phyloP scores from a whole-genome alignment of 2,329 filamentous ascomycete genomes.

The Colletotrichum sp. region DNA sequence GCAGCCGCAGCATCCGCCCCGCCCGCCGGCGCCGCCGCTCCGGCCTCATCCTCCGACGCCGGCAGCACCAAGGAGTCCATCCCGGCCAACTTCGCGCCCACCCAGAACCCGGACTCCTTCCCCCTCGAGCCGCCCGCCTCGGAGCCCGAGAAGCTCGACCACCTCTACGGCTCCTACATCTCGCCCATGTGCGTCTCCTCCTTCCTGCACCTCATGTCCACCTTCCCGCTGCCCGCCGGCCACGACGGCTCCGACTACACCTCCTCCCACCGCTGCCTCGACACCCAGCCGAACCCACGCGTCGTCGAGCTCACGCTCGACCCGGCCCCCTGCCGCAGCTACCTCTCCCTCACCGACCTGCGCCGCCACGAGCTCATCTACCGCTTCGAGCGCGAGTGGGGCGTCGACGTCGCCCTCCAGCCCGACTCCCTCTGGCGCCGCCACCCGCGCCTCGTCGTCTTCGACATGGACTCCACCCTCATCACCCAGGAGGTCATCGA shows the following conservation, averaged over 20 bases:
- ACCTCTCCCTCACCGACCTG: slow-evolving; percentile 71
- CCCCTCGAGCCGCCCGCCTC: slow-evolving; percentile 63
- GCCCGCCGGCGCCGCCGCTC: neutral
- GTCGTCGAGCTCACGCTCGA: slow-evolving; percentile 72
- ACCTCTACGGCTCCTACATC: slow-evolving; percentile 70
- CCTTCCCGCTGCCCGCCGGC: slow-evolving; percentile 61
- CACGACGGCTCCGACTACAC: slow-evolving; percentile 51
- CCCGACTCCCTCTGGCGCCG: slow-evolving; percentile 74
- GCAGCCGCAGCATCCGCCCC: neutral
- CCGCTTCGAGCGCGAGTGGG: slow-evolving; percentile 87
- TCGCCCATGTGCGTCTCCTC: slow-evolving; percentile 69
- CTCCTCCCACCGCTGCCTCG: slow-evolving; percentile 70
- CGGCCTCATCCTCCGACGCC: slow-evolving; percentile 25
- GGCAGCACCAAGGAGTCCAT: slow-evolving; percentile 39
- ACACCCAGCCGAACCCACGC: slow-evolving; percentile 61
- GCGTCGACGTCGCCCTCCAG: slow-evolving; percentile 83
- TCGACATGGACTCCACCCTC: slow-evolving; percentile 98
- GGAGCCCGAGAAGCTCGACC: slow-evolving; percentile 65
- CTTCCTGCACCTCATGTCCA: slow-evolving; percentile 70
- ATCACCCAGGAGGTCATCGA: slow-evolving; percentile 99
- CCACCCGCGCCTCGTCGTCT: slow-evolving; percentile 87
- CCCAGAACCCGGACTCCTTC: slow-evolving; percentile 61
- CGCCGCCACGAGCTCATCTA: slow-evolving; percentile 83
- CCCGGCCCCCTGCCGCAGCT: slow-evolving; percentile 64
- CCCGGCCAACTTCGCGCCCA: slow-evolving; percentile 63